A percentile compares a stretch with the other conserved stretches of the same genome.
These are phyloP conservation scores for Calonectria pauciramosa DNA, from an alignment of 2,329 filamentous ascomycete genomes.

Conservation along the genomic window DNA sequence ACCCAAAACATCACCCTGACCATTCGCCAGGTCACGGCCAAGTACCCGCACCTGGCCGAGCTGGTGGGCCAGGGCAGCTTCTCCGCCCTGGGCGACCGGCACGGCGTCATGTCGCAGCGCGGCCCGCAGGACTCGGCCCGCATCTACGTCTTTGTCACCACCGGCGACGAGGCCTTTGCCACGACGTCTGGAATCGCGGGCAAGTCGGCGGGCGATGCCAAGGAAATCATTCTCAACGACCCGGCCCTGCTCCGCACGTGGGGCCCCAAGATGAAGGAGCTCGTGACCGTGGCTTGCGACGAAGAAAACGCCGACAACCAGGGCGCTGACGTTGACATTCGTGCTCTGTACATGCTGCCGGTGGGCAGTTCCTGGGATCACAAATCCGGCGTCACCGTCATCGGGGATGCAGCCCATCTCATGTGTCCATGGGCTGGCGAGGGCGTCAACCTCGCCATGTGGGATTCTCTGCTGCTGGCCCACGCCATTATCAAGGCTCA, in stretches of 20 bases:
- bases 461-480: slow-evolving; percentile 61
- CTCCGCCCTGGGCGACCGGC: slow-evolving; percentile 52
- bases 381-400: slow-evolving; percentile 59
- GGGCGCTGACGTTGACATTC: slow-evolving; percentile 30
- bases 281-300: slow-evolving; percentile 46
- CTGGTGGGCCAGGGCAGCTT: slow-evolving; percentile 56
- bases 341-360: slow-evolving; percentile 57
- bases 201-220: background rate
- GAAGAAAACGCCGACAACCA: slow-evolving; percentile 37
- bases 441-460: slow-evolving; percentile 67
- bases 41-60: slow-evolving; percentile 54
- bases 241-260: slow-evolving; percentile 43
- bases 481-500: slow-evolving; percentile 46
- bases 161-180: slow-evolving; percentile 41
- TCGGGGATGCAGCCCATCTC: slow-evolving; percentile 69
- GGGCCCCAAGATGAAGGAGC: slow-evolving; percentile 42
- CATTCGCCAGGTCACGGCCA: slow-evolving; percentile 49
- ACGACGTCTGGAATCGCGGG: background rate
- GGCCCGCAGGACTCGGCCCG: slow-evolving; percentile 47
- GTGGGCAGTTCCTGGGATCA: slow-evolving; percentile 57
- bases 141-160: slow-evolving; percentile 46
- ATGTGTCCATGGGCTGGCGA: slow-evolving; percentile 66
- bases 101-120: slow-evolving; percentile 54
- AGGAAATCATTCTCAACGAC: slow-evolving; percentile 37
- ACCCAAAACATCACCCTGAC: slow-evolving; percentile 54